Conservation (phyloP, 441 rosid genomes). For the Croton laevigatus region DNA sequence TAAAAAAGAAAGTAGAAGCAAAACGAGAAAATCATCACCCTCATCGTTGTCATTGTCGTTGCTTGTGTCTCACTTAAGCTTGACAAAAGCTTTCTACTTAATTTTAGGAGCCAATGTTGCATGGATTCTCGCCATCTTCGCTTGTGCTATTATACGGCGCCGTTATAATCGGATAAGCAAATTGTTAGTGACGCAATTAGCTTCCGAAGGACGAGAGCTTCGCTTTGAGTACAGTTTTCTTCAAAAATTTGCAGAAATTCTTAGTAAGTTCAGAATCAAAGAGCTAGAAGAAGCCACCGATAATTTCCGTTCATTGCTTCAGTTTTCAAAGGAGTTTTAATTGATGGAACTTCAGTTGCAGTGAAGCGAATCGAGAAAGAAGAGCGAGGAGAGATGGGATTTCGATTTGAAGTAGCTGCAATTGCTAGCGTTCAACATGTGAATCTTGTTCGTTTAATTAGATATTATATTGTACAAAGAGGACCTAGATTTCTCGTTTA, state of each 20-base stretch:
- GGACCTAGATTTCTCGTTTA: slow-evolving; percentile 61
- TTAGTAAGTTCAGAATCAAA: slow-evolving; percentile 50
- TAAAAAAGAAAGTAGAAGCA: too few relatives aligned
- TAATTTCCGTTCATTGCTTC: slow-evolving; percentile 46
- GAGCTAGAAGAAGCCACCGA: slow-evolving; percentile 84
- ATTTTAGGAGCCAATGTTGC: slow-evolving; percentile 59
- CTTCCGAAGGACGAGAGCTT: slow-evolving; percentile 64
- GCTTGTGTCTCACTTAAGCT: slow-evolving; percentile 46
- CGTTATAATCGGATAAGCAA: slow-evolving; percentile 45
- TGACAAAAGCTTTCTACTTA: slow-evolving; percentile 60
- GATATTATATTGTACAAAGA: slow-evolving; percentile 46
- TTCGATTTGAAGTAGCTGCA: slow-evolving; percentile 72
- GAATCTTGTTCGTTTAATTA: slow-evolving; percentile 60
- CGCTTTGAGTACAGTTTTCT: slow-evolving; percentile 76
- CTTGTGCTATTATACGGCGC: slow-evolving; percentile 36
- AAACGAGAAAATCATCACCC: slow-evolving; percentile 28
- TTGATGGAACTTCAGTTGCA: slow-evolving; percentile 66
- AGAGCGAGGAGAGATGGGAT: slow-evolving; percentile 71
- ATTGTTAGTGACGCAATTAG: slow-evolving; percentile 38
- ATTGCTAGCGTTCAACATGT: slow-evolving; percentile 83
- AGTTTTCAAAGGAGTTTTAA: slow-evolving; percentile 67
- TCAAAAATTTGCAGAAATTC: slow-evolving; percentile 75
- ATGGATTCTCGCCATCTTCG: slow-evolving; percentile 52
- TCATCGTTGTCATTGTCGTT: slow-evolving; percentile 39
- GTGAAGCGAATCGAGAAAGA: slow-evolving; percentile 69